A percentile compares a stretch with the other conserved stretches of the same genome.
Evolutionary conservation across 352 stramenopile genomes (phyloP).

Genomic region (Phytophthora syringae): DNA sequence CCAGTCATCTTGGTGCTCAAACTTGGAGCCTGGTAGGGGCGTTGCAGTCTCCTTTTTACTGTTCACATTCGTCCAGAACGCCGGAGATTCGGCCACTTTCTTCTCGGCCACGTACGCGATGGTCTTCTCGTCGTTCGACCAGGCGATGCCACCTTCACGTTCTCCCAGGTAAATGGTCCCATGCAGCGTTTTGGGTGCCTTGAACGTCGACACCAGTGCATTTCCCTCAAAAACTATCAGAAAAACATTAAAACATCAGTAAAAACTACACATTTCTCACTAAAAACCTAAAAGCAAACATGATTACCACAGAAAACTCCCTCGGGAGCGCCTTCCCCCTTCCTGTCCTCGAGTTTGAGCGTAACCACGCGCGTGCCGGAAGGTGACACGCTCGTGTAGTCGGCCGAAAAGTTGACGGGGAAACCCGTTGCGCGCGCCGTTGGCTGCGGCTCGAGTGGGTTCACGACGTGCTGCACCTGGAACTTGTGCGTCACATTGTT

Average conservation of each 20-base stretch:
- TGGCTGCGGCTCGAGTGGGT: slow-evolving; percentile 21
- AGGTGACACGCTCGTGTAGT: slow-evolving; percentile 62
- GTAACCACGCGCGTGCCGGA: slow-evolving; percentile 58
- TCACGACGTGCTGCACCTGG: slow-evolving; percentile 61
- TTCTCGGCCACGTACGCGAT: slow-evolving; percentile 85
- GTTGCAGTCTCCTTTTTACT: slow-evolving; percentile 35
- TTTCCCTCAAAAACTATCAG: slow-evolving; percentile 48
- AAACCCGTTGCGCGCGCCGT: slow-evolving; percentile 43
- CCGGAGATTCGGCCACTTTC: slow-evolving; percentile 46
- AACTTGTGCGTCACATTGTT: slow-evolving; percentile 64
- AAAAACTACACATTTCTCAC: not conserved
- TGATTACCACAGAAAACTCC: slow-evolving; percentile 58
- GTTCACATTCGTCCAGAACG: slow-evolving; percentile 73
- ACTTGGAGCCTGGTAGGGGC: slow-evolving; percentile 58
- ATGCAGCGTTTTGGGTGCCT: slow-evolving; percentile 73
- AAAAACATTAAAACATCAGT: not conserved
- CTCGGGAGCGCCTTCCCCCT: slow-evolving; percentile 39
- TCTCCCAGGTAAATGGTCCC: slow-evolving; percentile 74
- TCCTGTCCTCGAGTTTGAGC: slow-evolving; percentile 61
- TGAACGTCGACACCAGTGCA: slow-evolving; percentile 56
- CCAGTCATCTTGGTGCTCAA: slow-evolving; percentile 80
- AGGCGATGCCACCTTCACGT: slow-evolving; percentile 74
- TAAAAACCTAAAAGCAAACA: slow-evolving; percentile 7
- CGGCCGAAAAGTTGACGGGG: slow-evolving; percentile 46
- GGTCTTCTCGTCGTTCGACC: slow-evolving; percentile 74